These are phyloP conservation scores for Elongisporangium undulatum DNA, from an alignment of 352 stramenopile species.

Conservation along the genomic window DNA sequence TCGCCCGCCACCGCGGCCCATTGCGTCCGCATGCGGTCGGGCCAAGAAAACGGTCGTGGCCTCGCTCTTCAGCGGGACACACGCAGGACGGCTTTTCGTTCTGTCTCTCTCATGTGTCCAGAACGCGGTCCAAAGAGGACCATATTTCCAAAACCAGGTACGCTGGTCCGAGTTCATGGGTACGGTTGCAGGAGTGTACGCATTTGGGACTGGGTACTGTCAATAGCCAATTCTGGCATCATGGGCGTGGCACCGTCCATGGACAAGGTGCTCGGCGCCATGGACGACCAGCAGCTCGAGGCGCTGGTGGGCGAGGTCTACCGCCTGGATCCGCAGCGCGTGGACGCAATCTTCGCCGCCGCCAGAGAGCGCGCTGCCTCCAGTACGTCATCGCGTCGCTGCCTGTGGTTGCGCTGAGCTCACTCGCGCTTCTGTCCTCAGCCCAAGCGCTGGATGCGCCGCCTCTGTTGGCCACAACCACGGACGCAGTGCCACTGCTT, in stretches of 20 bases:
- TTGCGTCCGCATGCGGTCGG: background rate
- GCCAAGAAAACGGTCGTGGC: background rate
- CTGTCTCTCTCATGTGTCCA: background rate
- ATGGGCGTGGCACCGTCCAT: constrained; percentile 51
- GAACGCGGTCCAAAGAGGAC: background rate
- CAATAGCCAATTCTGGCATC: background rate
- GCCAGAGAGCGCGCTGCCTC: constrained; percentile 27
- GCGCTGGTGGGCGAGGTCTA: constrained; percentile 52
- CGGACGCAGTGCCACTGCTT: background rate
- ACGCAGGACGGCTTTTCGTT: background rate
- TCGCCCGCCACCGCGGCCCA: background rate
- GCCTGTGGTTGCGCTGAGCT: background rate
- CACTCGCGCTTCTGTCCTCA: constrained; percentile 7
- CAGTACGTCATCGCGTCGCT: constrained; percentile 9
- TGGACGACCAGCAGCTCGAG: constrained; percentile 58
- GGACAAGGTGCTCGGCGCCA: constrained; percentile 45
- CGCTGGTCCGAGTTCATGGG: background rate
- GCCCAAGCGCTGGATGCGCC: background rate
- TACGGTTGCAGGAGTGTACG: background rate
- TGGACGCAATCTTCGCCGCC: constrained; percentile 40
- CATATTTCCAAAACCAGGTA: background rate
- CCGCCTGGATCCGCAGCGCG: constrained; percentile 35
- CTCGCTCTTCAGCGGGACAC: background rate
- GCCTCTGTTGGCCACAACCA: constrained; percentile 3
- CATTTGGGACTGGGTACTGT: background rate